phyloP scores from a whole-genome alignment of 352 stramenopile species.

The Elongisporangium anandrum region DNA sequence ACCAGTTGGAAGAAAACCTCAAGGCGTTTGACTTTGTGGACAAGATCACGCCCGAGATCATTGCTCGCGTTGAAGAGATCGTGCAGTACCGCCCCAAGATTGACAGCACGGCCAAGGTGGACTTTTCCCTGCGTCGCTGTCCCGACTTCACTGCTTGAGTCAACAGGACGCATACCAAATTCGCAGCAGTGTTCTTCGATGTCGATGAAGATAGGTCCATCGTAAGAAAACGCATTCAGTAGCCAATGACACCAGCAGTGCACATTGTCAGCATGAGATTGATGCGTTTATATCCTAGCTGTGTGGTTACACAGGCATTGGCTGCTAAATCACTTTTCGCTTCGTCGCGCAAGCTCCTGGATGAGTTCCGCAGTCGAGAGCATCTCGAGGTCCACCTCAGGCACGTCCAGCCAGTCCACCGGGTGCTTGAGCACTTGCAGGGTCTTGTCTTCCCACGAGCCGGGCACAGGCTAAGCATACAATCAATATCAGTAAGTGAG shows the following conservation, averaged over 20 bases:
- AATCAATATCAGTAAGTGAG: not conserved
- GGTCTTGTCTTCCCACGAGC: slow-evolving; percentile 92
- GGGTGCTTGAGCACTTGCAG: slow-evolving; percentile 92
- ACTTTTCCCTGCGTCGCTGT: not conserved
- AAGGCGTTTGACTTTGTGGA: slow-evolving; percentile 51
- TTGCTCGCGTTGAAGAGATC: slow-evolving; percentile 66
- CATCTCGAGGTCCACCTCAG: slow-evolving; percentile 55
- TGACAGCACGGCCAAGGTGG: not conserved
- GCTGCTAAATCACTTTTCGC: slow-evolving; percentile 23
- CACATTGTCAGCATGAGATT: too few species aligned
- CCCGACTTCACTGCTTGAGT: not conserved
- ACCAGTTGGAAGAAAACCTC: slow-evolving; percentile 75
- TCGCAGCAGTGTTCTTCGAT: too few species aligned
- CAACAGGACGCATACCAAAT: too few species aligned
- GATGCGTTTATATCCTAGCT: too few species aligned
- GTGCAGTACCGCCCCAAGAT: slow-evolving; percentile 36
- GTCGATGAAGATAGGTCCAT: too few species aligned
- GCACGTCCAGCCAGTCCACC: slow-evolving; percentile 91
- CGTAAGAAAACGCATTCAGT: too few species aligned
- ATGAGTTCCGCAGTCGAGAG: slow-evolving; percentile 73
- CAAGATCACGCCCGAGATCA: slow-evolving; percentile 71
- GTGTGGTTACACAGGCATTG: not conserved
- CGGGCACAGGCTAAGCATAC: slow-evolving; percentile 76
- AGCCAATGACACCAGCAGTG: too few species aligned
- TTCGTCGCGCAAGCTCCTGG: slow-evolving; percentile 72